Conservation (phyloP, 352 stramenopile genomes). For the Nothophytophthora sp. region DNA sequence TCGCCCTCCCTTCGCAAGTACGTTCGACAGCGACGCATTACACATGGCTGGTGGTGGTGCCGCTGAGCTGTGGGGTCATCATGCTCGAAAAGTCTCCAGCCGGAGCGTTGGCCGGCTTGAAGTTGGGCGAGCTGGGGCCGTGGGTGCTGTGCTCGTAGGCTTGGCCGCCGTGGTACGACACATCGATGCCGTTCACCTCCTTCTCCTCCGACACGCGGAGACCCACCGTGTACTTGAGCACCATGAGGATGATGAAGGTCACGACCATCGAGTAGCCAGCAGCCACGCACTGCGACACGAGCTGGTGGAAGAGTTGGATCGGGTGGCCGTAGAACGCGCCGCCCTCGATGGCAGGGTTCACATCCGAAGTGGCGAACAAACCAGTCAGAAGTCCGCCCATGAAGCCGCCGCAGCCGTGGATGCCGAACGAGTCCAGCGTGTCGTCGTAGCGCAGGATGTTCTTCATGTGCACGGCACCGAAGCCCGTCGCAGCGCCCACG, state of each 20-base stretch:
- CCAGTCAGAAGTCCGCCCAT: too few relatives aligned
- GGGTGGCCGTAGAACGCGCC: slow-evolving; percentile 34
- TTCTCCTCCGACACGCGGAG: slow-evolving; percentile 19
- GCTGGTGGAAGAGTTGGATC: slow-evolving; percentile 25
- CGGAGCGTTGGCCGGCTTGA: slow-evolving; percentile 9
- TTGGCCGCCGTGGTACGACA: slow-evolving; percentile 17
- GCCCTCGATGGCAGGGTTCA: slow-evolving; percentile 34
- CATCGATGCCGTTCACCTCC: slow-evolving; percentile 11
- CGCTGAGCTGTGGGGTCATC: slow-evolving; percentile 4
- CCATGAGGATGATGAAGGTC: slow-evolving; percentile 6
- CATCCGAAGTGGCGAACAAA: too few relatives aligned
- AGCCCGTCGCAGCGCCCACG: too few relatives aligned
- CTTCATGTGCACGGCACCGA: too few relatives aligned
- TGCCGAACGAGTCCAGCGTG: too few relatives aligned
- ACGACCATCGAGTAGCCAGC: slow-evolving; percentile 11
- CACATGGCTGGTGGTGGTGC: neutral
- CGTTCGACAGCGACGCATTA: too few relatives aligned
- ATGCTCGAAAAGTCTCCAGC: neutral
- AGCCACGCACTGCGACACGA: slow-evolving; percentile 19
- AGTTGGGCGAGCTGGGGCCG: slow-evolving; percentile 3
- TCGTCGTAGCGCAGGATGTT: too few relatives aligned
- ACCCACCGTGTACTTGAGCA: slow-evolving; percentile 25
- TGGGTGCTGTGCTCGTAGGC: slow-evolving; percentile 13
- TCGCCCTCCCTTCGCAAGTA: too few relatives aligned
- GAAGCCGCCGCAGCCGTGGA: too few relatives aligned